Base-by-base conservation (phyloP, 2,329 filamentous ascomycete genomes). In the Botrytis fabae region DNA sequence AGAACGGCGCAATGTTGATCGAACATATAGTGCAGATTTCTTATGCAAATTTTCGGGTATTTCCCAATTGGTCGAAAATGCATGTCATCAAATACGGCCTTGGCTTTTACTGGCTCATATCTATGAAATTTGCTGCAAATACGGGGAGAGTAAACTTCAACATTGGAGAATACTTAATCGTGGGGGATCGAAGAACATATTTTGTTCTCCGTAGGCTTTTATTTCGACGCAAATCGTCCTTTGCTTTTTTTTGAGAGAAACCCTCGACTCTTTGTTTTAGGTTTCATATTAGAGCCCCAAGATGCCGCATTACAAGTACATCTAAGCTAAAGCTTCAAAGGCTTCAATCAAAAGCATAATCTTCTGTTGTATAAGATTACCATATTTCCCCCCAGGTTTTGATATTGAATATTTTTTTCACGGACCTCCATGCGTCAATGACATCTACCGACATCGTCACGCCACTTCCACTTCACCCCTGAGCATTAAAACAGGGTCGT, bases 281-380 rank as follows among this genome's bases (percentile, higher is more conserved):
- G 25, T 16, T 38, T 54, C 8, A 18, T 54, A 68, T 42, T 42
- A 38, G 9, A 20, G 16, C 18, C 25, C 20, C 6, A 22, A 4
- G 8, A 57, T 28, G 9, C 6, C 4, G 32, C 18, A 32, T 57
- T 25, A 28, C 1, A 10, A 38, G 46, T 51, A 7, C 4, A n/a
- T n/a, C 3, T 7, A 10, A 20, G 42, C 9, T 20, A 1, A 5
- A 2, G 7, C 9, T 28, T 28, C 10, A 2, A 6, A 28, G 4
- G 28, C n/a, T 22, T 16, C 28, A 9, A 1, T 16, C 8, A 5
- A 12, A 18, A 9, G 20, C 14, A 3, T 12, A 28, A 54, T 6
- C 1, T 25, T 28, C 4, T 40, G 20, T 40, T 28, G 6, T 10
- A 1, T 6, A n/a, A 4, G 9, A 32, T n/a, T 57, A 9, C n/a